Percentiles rank a stretch among this genome's conserved stretches.
Evolutionary conservation across 1,284 basidiomycete species (phyloP).

Genomic region (Gymnopus androsaceus): DNA sequence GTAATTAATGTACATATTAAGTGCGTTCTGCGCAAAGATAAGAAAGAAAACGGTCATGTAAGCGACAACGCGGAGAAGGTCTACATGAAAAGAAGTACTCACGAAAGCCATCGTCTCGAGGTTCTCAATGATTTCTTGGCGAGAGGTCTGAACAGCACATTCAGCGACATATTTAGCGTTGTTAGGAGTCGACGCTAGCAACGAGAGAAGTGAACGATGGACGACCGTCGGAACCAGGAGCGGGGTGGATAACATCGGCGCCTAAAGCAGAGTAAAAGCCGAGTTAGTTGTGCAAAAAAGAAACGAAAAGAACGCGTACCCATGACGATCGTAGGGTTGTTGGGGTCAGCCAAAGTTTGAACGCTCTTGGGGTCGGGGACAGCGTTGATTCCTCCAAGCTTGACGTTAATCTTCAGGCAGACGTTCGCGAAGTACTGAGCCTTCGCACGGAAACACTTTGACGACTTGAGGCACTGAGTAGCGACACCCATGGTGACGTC

Average conservation of each 20-base stretch:
- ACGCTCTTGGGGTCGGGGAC: constrained; percentile 67
- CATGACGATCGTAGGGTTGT: constrained; percentile 77
- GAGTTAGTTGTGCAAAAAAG: neutral
- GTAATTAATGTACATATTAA: constrained; percentile 59
- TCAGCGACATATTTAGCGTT: constrained; percentile 57
- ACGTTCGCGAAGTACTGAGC: constrained; percentile 79
- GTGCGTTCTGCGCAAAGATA: constrained; percentile 41
- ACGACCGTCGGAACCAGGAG: constrained; percentile 65
- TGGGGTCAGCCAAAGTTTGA: constrained; percentile 61
- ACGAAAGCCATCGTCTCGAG: constrained; percentile 66
- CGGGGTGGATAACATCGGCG: constrained; percentile 71
- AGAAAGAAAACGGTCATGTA: neutral
- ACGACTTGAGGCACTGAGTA: constrained; percentile 71
- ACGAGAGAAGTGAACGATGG: constrained; percentile 80
- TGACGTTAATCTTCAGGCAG: constrained; percentile 76
- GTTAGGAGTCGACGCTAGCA: constrained; percentile 69
- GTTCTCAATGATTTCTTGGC: constrained; percentile 75
- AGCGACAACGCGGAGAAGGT: too few species aligned
- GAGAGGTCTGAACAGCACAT: constrained; percentile 65
- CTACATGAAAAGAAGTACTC: too few species aligned
- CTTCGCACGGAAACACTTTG: constrained; percentile 63
- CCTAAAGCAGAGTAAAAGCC: constrained; percentile 33
- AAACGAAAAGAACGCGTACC: constrained; percentile 38
- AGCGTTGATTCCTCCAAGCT: constrained; percentile 78
- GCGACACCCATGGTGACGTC: constrained; percentile 70